Evolutionary conservation across 768 basidiomycete species (phyloP), one percentile per base, ranked within the genome.

Genomic region (Epithele typhae): DNA sequence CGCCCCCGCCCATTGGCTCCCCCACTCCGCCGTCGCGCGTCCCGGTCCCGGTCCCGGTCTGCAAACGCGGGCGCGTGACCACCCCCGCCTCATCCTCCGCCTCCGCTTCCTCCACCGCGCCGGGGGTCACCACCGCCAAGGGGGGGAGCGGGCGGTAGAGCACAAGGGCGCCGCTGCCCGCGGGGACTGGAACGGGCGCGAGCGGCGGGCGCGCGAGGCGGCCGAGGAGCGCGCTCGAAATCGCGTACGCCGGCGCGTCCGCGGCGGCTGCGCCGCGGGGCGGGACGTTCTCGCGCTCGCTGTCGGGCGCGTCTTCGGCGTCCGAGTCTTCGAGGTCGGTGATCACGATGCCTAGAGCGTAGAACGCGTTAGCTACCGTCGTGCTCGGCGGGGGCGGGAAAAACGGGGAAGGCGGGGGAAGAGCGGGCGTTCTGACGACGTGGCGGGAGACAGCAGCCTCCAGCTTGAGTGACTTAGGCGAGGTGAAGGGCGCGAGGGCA

Each of bases 301-400:
- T 32, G 37, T 25, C 30, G 18, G 39, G 33, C 18, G 53, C 40
- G 8, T 66, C 61, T 17, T 52, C 64, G 18, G 65, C 60, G 24
- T 73, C 68, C 2, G 68, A 49, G 43, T 72, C 68, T 32, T 73
- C 70, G 32, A 78, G 73, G 34, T 71, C 62, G 12, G 81, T 82
- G 25, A 86, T 71, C 23, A 86, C 70, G 52, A 86, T 82, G 33
- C 82, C 83, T 84, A 59, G 8, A 18, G 35, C 22, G 23, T 25
- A n/a, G 8, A 43, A 34, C 38, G 22, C 45, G 47, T 44, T 37
- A 52, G 38, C 27, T 49, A 46, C 45, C 34, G 46, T 36, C 18
- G 47, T 47, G 24, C 43, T 46, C 14, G 47, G 40, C 10, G 51
- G 40, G 34, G 19, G 44, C 24, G 37, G 39, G 43, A 30, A 14